Evolutionary conservation across 2,329 filamentous ascomycete genomes (phyloP), one percentile per base, ranked within the genome.

Genomic region (Tolypocladium endophyticum): DNA sequence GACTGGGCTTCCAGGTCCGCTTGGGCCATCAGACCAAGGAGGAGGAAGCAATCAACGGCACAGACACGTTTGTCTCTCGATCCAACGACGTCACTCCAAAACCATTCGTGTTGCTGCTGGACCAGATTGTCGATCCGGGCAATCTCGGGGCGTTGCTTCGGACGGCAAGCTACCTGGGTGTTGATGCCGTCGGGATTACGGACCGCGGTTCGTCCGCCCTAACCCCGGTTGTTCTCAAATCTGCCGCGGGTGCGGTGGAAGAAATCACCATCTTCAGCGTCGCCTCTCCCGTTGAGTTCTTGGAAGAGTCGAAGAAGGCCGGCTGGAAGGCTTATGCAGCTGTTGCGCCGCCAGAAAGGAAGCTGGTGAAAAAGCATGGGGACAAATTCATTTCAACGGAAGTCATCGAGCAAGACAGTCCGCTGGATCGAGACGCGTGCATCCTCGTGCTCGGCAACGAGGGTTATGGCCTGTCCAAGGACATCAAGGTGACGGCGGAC

Each of bases 131-230:
- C 12, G 93, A 99, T 68, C 89, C 92, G 0, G 92, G 90, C 33
- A 99, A 99, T 69, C 77, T 97, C 0, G 94, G 94, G 50, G 91
- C 87, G 28, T 93, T 97, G 61, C 80, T 97, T 52, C 88, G 94
- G 41, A 90, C 90, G 7, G 91, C 92, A 2, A 88, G 90, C 68
- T 97, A 94, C 72, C 83, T 97, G n/a, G 93, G 93, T 28, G 87
- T 90, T 7, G 89, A 92, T 59, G 92, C 90, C 5, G 83, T 99
- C 25, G 85, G 86, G 2, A 85, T 96, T 59, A 89, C 90, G 3
- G 86, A 82, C 36, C 83, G 85, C 61, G 87, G 85, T 66, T 90
- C 88, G 20, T 89, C 92, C 0, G 82, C 86, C 0, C 77, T 97
- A 61, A 89, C 87, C 9, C 82, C 91, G 0, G 83, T 92, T 11